A percentile compares a stretch with the other conserved stretches of the same genome.
phyloP scores from a whole-genome alignment of 2,329 filamentous ascomycete genomes.

The Stemphylium vesicarium region DNA sequence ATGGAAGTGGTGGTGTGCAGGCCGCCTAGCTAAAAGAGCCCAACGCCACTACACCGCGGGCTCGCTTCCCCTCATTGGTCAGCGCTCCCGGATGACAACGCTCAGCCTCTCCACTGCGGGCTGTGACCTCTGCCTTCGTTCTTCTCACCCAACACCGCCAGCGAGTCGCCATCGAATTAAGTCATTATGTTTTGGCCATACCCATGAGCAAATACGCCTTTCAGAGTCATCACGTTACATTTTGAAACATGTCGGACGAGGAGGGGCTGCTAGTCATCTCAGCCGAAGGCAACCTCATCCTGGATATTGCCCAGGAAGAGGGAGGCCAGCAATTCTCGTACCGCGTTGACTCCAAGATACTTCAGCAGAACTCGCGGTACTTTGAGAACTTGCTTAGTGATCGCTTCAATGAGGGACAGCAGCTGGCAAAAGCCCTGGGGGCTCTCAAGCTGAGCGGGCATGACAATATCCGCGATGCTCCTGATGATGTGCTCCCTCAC shows the following conservation, averaged over 20 bases:
- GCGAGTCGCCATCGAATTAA: slow-evolving; percentile 18
- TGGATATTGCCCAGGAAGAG: slow-evolving; percentile 70
- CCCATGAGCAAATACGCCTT: slow-evolving; percentile 49
- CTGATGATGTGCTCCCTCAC: slow-evolving; percentile 63
- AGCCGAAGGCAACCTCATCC: slow-evolving; percentile 66
- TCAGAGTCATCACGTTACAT: slow-evolving; percentile 1
- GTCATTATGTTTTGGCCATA: slow-evolving; percentile 59
- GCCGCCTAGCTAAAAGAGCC: not conserved
- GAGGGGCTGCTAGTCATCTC: slow-evolving; percentile 59
- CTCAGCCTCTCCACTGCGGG: slow-evolving; percentile 10
- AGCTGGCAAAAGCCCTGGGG: slow-evolving; percentile 60
- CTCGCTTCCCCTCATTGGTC: slow-evolving; percentile 6
- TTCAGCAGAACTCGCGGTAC: slow-evolving; percentile 70
- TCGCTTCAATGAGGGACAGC: slow-evolving; percentile 67
- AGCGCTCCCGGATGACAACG: not conserved
- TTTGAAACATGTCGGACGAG: slow-evolving; percentile 33
- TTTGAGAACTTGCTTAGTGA: slow-evolving; percentile 72
- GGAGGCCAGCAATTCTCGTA: slow-evolving; percentile 63
- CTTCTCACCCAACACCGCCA: slow-evolving; percentile 8
- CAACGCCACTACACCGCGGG: slow-evolving; percentile 7
- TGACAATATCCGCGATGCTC: slow-evolving; percentile 58
- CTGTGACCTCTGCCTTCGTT: slow-evolving; percentile 16
- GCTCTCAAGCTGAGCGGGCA: slow-evolving; percentile 56
- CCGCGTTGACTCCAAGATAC: slow-evolving; percentile 63
- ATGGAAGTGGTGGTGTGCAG: slow-evolving; percentile 4